A percentile compares a stretch with the other conserved stretches of the same genome.
These are phyloP conservation scores for Fusarium praegraminearum DNA, from an alignment of 2,329 filamentous ascomycete species.

Conservation along the genomic window DNA sequence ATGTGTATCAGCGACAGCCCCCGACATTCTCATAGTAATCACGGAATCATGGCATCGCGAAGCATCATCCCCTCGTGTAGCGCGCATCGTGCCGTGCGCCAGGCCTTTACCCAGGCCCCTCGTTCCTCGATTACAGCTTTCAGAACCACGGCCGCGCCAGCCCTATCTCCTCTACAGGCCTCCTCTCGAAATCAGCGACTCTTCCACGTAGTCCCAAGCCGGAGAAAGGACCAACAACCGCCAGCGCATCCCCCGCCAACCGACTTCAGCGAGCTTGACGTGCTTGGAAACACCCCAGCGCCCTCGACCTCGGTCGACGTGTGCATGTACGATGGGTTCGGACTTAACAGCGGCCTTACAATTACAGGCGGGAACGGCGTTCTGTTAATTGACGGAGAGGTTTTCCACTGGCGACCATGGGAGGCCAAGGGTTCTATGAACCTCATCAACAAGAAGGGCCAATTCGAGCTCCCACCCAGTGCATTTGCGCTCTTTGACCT, in stretches of 20 bases:
- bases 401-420: conserved; percentile 92
- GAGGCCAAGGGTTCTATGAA: conserved; percentile 58
- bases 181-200: conserved; percentile 11
- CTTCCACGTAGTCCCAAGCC: conserved; percentile 41
- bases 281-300: conserved; percentile 78
- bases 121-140: conserved; percentile 31
- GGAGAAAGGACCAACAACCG: conserved; percentile 37
- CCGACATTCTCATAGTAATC: neutral
- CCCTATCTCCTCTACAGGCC: neutral
- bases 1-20: too few relatives aligned
- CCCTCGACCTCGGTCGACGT: conserved; percentile 88
- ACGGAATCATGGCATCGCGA: conserved; percentile 40
- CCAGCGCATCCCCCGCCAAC: conserved; percentile 56
- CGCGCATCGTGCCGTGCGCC: conserved; percentile 40
- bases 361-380: conserved; percentile 78
- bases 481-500: conserved; percentile 81
- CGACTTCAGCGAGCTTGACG: conserved; percentile 81
- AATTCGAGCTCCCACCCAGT: conserved; percentile 79
- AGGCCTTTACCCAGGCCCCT: conserved; percentile 33
- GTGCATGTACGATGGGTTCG: conserved; percentile 85
- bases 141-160: conserved; percentile 11
- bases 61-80: conserved; percentile 36
- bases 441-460: conserved; percentile 80
- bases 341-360: conserved; percentile 82
- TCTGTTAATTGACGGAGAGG: conserved; percentile 86